Evolutionary conservation across 2,329 filamentous ascomycete species (phyloP).

Genomic region (Penicillium janthinellum): DNA sequence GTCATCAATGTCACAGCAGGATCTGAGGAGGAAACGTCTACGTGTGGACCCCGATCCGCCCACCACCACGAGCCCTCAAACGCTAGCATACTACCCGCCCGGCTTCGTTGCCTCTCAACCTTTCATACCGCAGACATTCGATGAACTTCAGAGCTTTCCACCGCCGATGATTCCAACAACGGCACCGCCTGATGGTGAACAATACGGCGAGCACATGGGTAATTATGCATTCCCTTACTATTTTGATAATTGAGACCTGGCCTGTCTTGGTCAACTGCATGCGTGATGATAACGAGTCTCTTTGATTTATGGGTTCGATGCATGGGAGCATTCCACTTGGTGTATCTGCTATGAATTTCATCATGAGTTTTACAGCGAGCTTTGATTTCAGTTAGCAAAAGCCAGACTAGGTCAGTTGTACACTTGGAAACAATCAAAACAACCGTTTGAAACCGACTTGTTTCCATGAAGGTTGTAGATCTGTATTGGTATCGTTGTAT

Average conservation of each 20-base stretch:
- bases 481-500: too few relatives aligned
- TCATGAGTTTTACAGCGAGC: neutral
- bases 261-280: neutral
- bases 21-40: conserved; percentile 23
- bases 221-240: conserved; percentile 31
- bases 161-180: conserved; percentile 8
- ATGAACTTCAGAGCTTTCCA: conserved; percentile 8
- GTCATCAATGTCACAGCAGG: conserved; percentile 14
- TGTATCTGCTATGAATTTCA: conserved; percentile 1
- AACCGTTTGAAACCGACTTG: neutral
- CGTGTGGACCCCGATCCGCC: conserved; percentile 8
- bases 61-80: conserved; percentile 1
- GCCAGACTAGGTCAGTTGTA: neutral
- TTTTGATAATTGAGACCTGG: conserved; percentile 25
- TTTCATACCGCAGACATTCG: conserved; percentile 14
- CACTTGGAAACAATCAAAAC: neutral
- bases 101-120: conserved; percentile 13
- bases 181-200: conserved; percentile 14
- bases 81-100: conserved; percentile 15
- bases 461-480: neutral
- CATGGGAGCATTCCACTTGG: neutral
- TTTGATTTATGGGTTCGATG: conserved; percentile 7
- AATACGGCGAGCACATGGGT: conserved; percentile 20
- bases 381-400: neutral
- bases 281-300: conserved; percentile 17